These are phyloP conservation scores for Didymella segeticola DNA, from an alignment of 2,329 filamentous ascomycete genomes.

Conservation along the genomic window DNA sequence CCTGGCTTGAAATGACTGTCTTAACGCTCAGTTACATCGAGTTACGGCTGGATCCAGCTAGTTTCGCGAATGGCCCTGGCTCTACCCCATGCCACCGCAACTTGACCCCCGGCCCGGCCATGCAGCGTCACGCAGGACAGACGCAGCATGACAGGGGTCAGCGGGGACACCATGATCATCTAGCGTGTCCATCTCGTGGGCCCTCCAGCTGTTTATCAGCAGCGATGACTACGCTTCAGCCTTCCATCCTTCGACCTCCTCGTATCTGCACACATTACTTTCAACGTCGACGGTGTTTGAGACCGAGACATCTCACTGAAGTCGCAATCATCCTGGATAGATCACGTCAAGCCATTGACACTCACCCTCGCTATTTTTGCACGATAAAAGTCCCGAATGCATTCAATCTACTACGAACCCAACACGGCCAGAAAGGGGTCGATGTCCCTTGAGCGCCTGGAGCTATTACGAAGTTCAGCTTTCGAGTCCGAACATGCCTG, in stretches of 20 bases:
- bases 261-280: neutral
- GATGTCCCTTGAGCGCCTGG: slow-evolving; percentile 40
- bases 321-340: neutral
- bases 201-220: slow-evolving; percentile 28
- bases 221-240: slow-evolving; percentile 10
- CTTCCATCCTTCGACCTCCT: slow-evolving; percentile 2
- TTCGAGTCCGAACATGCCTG: slow-evolving; percentile 49
- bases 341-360: neutral
- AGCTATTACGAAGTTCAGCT: slow-evolving; percentile 45
- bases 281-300: neutral
- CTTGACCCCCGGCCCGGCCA: slow-evolving; percentile 26
- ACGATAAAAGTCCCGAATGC: neutral
- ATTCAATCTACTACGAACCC: slow-evolving; percentile 19
- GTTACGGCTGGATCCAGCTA: slow-evolving; percentile 26
- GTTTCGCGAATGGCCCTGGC: slow-evolving; percentile 14
- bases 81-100: slow-evolving; percentile 28
- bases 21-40: slow-evolving; percentile 22
- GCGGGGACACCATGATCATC: slow-evolving; percentile 22
- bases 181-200: slow-evolving; percentile 22
- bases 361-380: neutral
- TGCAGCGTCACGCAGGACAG: slow-evolving; percentile 30
- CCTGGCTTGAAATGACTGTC: slow-evolving; percentile 16
- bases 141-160: slow-evolving; percentile 29
- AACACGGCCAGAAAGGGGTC: slow-evolving; percentile 35
- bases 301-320: neutral